Evolutionary conservation across 306 rosid genomes (phyloP).

Genomic region (Gynostemma pentaphyllum): DNA sequence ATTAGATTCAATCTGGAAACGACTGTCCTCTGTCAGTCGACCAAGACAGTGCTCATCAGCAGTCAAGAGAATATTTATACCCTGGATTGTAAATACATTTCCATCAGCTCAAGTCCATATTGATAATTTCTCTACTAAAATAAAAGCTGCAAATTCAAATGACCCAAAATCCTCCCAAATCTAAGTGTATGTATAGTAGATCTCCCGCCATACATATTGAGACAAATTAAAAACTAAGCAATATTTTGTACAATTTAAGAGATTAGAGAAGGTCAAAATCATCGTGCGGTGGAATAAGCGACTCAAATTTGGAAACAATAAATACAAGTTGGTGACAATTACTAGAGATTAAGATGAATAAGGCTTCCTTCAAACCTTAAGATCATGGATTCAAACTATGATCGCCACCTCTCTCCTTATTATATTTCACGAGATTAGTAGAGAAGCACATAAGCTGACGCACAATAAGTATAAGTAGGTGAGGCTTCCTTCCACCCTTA

Average conservation of each 20-base stretch:
- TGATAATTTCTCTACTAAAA: background rate
- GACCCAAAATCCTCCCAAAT: background rate
- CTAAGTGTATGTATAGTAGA: background rate
- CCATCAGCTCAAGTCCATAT: background rate
- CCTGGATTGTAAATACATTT: conserved; percentile 32
- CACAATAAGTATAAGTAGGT: too few species aligned
- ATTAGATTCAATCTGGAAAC: conserved; percentile 64
- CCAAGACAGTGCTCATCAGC: conserved; percentile 69
- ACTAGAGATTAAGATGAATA: background rate
- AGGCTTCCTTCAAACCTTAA: too few species aligned
- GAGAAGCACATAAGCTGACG: too few species aligned
- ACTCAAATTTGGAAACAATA: background rate
- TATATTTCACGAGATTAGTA: too few species aligned
- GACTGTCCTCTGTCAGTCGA: conserved; percentile 42
- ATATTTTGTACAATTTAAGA: background rate
- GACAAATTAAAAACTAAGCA: background rate
- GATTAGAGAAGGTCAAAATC: background rate
- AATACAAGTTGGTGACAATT: background rate
- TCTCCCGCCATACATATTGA: background rate
- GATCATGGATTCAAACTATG: too few species aligned
- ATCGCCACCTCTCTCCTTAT: too few species aligned
- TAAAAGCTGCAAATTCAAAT: background rate
- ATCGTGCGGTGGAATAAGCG: background rate
- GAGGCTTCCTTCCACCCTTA: too few species aligned
- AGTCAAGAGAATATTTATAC: conserved; percentile 59